phyloP scores from a whole-genome alignment of 2,329 filamentous ascomycete species.

The Emmonsiellopsis sp. region DNA sequence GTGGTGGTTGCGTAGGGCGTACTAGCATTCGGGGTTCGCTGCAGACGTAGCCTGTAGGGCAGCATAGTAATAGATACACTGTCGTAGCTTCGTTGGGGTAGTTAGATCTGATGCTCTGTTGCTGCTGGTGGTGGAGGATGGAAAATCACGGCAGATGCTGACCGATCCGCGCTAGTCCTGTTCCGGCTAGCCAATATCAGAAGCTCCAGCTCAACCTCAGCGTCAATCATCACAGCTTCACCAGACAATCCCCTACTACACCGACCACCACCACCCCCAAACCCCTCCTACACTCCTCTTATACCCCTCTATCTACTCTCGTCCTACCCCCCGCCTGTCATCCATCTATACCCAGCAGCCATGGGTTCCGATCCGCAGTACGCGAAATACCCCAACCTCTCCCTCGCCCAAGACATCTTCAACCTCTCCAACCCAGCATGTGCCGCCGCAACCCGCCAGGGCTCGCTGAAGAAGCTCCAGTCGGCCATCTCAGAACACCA shows the following conservation, averaged over 20 bases:
- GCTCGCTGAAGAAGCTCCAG: constrained; percentile 52
- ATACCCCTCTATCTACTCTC: constrained; percentile 3
- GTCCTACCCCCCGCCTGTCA: background rate
- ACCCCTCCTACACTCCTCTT: background rate
- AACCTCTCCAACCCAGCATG: constrained; percentile 55
- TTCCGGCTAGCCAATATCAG: background rate
- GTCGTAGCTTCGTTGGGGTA: no score
- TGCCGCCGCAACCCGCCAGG: constrained; percentile 43
- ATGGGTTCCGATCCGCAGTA: constrained; percentile 58
- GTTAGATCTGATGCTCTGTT: background rate
- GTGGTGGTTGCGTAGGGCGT: no score
- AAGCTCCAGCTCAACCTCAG: background rate
- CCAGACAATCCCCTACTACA: background rate
- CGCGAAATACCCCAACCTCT: constrained; percentile 55
- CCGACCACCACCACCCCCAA: background rate
- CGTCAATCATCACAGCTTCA: background rate
- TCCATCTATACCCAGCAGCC: constrained; percentile 11
- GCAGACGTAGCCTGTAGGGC: no score
- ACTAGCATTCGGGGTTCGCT: no score
- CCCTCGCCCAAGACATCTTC: constrained; percentile 59
- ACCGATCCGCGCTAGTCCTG: background rate
- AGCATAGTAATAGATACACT: no score
- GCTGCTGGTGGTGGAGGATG: background rate
- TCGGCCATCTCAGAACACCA: constrained; percentile 55
- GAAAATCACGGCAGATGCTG: background rate